Evolutionary conservation across 1,139 yeast genomes (phyloP), one percentile per base, ranked within the genome.

Genomic region (Debaryomyces psychrophilus): DNA sequence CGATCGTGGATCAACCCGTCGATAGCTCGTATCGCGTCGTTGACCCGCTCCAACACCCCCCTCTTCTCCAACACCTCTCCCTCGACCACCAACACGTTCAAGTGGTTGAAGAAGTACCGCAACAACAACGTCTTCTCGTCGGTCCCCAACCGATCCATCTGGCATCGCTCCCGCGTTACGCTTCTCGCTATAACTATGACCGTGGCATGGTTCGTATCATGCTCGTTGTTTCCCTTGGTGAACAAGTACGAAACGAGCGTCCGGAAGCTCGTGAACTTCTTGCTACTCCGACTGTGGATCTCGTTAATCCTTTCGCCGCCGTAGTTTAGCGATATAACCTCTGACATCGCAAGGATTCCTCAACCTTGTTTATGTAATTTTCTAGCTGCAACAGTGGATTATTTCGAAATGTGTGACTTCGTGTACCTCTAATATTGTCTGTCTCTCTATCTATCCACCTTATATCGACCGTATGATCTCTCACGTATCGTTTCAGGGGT

Each of bases 61-160:
- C 53, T 48, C 20, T 61, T 49, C 20, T 53, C 48, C 17, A 66
- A 49, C n/a, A 54, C 55, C 1, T 56, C 49, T 11, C 60, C 55
- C 22, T 56, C 57, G 17, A 69, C 58, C 5, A 67, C 64, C 8
- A 76, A 57, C 23, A 73, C 55, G 54, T 75, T 76, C 49, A 74
- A 60, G 55, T 77, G 82, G 49, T 63, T 62, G 57, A 76, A 77
- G 51, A 65, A 72, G 60, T 68, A 71, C 43, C 63, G 62, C 50
- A 74, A 59, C 17, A 73, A 58, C 20, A 72, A 54, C 43, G 52
- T 50, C 51, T 70, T 67, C 43, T 72, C 74, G 9, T 56, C 57
- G 44, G 55, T 57, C 6, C 52, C 18, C 20, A 69, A 55, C 20
- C 43, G 37, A 28, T 68, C 68, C 27, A 66, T 53, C 31, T 43